Percentiles rank a stretch among this genome's conserved stretches.
phyloP scores from a whole-genome alignment of 306 rosid species.

The Cicer judaicum region DNA sequence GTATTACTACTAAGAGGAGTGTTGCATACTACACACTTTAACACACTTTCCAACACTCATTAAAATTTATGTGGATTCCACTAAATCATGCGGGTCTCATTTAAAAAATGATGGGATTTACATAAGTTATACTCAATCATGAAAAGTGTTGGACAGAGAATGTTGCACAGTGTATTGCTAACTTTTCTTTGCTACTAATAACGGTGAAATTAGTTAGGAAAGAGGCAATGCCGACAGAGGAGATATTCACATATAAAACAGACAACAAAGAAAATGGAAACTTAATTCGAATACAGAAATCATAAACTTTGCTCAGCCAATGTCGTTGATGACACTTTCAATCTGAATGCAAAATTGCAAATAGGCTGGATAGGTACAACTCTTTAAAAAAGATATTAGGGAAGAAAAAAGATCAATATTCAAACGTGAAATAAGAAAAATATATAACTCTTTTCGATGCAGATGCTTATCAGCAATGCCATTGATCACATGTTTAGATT shows the following conservation, averaged over 20 bases:
- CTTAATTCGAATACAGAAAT: slow-evolving; percentile 6
- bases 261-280: slow-evolving; percentile 27
- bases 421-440: slow-evolving; percentile 17
- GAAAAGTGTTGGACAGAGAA: too few relatives aligned
- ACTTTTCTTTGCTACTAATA: background rate
- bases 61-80: too few relatives aligned
- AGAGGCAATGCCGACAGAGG: slow-evolving; percentile 2
- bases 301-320: background rate
- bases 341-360: slow-evolving; percentile 34
- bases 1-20: background rate
- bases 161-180: too few relatives aligned
- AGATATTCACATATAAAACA: slow-evolving; percentile 23
- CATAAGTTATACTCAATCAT: too few relatives aligned
- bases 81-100: too few relatives aligned
- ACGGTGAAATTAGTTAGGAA: slow-evolving; percentile 25
- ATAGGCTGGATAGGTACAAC: background rate
- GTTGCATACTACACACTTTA: too few relatives aligned
- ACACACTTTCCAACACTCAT: too few relatives aligned
- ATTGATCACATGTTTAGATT: slow-evolving; percentile 6
- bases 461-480: slow-evolving; percentile 12
- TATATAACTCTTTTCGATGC: slow-evolving; percentile 3
- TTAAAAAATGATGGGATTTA: too few relatives aligned
- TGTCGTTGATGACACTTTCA: slow-evolving; percentile 11
- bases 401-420: background rate
- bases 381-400: background rate